Evolutionary conservation across 805 yeast genomes (phyloP).

Genomic region (Starmerella etchellsii): DNA sequence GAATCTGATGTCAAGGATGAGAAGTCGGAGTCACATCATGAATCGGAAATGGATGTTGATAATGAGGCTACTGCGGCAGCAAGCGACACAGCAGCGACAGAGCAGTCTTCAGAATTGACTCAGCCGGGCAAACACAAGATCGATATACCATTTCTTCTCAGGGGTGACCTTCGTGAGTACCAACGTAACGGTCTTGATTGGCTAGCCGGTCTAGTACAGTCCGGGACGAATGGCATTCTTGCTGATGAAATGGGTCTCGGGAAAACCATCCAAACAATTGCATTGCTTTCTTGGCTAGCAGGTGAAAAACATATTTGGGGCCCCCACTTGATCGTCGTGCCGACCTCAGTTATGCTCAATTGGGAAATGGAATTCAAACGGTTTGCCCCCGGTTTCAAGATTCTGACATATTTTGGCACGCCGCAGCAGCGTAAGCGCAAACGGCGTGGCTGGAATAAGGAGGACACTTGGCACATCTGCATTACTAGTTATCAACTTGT

Average conservation of each 20-base stretch:
- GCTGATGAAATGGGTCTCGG: slow-evolving; percentile 99
- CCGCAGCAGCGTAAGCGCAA: slow-evolving; percentile 95
- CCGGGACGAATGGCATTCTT: slow-evolving; percentile 85
- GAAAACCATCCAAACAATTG: slow-evolving; percentile 90
- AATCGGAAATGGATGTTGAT: slow-evolving; percentile 4
- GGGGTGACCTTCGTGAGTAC: slow-evolving; percentile 77
- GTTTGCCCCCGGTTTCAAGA: slow-evolving; percentile 96
- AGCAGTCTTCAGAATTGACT: no score
- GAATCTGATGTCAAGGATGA: slow-evolving; percentile 12
- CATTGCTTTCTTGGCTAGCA: slow-evolving; percentile 74
- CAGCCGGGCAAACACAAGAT: slow-evolving; percentile 25
- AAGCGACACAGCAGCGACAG: background rate
- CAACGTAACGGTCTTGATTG: slow-evolving; percentile 95
- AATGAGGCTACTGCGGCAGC: slow-evolving; percentile 3
- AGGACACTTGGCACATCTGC: slow-evolving; percentile 90
- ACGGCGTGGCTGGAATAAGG: slow-evolving; percentile 95
- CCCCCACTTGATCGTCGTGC: slow-evolving; percentile 92
- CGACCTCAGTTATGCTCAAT: slow-evolving; percentile 91
- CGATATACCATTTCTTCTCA: slow-evolving; percentile 55
- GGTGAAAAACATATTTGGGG: slow-evolving; percentile 95
- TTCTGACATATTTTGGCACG: slow-evolving; percentile 87
- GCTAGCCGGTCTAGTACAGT: slow-evolving; percentile 87
- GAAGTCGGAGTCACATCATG: slow-evolving; percentile 3
- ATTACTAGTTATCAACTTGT: slow-evolving; percentile 94
- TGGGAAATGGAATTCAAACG: slow-evolving; percentile 99